These are phyloP conservation scores for Scleroderma citrinum DNA, from an alignment of 768 basidiomycete genomes.

Conservation along the genomic window DNA sequence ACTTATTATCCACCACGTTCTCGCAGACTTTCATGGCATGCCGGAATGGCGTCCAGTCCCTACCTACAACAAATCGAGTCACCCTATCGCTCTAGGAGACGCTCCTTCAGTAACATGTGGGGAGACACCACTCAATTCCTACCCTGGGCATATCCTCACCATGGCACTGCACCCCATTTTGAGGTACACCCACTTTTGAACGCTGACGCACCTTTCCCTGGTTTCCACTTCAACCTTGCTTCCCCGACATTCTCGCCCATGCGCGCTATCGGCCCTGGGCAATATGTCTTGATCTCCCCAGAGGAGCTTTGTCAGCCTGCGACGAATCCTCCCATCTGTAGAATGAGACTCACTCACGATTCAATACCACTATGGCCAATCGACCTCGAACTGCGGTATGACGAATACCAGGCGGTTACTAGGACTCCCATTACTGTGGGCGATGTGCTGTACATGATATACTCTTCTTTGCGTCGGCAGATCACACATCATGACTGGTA, in stretches of 20 bases:
- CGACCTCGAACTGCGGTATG: constrained; percentile 38
- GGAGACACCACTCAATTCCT: constrained; percentile 15
- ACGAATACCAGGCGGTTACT: constrained; percentile 20
- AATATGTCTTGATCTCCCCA: constrained; percentile 31
- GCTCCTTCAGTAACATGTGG: constrained; percentile 26
- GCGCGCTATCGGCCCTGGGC: constrained; percentile 33
- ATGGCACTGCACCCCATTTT: constrained; percentile 17
- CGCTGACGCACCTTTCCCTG: constrained; percentile 39
- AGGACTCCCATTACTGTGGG: constrained; percentile 43
- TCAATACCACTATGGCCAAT: constrained; percentile 57
- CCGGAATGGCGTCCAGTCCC: constrained; percentile 18
- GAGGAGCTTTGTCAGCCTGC: constrained; percentile 49
- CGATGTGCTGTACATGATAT: constrained; percentile 50
- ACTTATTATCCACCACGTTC: constrained; percentile 21
- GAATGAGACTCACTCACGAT: constrained; percentile 54
- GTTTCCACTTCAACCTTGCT: constrained; percentile 55
- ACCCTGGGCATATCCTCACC: constrained; percentile 14
- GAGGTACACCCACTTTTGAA: constrained; percentile 36
- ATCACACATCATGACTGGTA: constrained; percentile 34
- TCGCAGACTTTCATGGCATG: constrained; percentile 44
- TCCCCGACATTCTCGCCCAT: constrained; percentile 41
- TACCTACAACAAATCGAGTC: constrained; percentile 16
- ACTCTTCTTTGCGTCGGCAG: constrained; percentile 40
- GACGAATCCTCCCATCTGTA: constrained; percentile 48
- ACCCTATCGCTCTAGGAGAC: constrained; percentile 13